Evolutionary conservation across 2,329 filamentous ascomycete genomes (phyloP), one percentile per base, ranked within the genome.

Genomic region (Dothideomycetes sp.): DNA sequence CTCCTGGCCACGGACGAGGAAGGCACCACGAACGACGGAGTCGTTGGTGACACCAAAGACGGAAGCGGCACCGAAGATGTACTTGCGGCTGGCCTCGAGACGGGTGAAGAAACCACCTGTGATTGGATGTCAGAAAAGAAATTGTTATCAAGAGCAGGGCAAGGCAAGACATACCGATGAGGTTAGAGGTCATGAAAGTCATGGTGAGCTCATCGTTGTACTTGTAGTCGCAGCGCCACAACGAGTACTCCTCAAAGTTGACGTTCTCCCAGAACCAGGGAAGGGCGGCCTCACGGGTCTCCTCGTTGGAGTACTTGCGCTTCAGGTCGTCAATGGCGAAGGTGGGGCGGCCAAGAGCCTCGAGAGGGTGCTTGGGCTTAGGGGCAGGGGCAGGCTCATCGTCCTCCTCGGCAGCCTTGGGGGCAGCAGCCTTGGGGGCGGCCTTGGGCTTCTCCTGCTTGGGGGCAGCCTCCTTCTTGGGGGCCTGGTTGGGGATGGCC

Each of bases 201-300:
- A 91, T 73, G 61, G 86, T 95, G 54, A 98, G 78, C 80, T 98
- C 91, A 47, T 94, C 80, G 69, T 95, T 94, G 78, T 98, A 98
- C 81, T 94, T 95, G 81, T 94, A 98, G 69, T 88, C 82, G 56
- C 88, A 71, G 65, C 78, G 80, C 86, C 87, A 98, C 65, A 98
- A 70, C 43, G 87, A 94, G 78, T 91, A 98, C 70, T 98, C 91
- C 51, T 87, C 82, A 55, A 91, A 81, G 62, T 91, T 89, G 69
- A 79, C 78, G 67, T 93, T 86, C 72, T 95, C 80, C 89, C 89
- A 98, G 81, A 98, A 96, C 83, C 84, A 96, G 65, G 89, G 88
- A 58, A 96, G 73, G 57, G 89, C 86, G 50, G 74, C 80, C 50
- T 80, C 72, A 44, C 77, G 76, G 54, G 84, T 88, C 50, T 95